Evolutionary conservation across 2,329 filamentous ascomycete species (phyloP), one percentile per base, ranked within the genome.

Genomic region (Xylaria sp.): DNA sequence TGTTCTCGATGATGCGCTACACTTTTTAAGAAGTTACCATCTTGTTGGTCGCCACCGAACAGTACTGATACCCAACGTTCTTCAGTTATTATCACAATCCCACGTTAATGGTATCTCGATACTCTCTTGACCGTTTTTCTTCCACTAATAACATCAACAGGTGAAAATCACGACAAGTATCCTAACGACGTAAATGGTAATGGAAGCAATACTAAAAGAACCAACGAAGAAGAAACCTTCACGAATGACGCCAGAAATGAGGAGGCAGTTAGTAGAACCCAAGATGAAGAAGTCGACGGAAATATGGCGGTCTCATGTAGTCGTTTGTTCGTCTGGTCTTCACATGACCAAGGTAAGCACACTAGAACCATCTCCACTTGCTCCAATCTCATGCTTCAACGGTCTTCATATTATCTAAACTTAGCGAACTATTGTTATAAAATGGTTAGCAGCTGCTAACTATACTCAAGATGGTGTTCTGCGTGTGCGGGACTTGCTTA

Each of bases 311-410:
- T 28, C 26, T 20, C 36, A 23, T 31, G 46, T 33, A 48, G 40
- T 28, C 62, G 59, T 36, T 26, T 71, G 23, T 71, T 68, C 38
- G 67, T 68, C 13, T 69, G 63, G 65, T 70, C 67, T 26, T 70
- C 70, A 20, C 46, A 70, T 56, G 70, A 71, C 26, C 70, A 71
- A 66, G 67, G 68, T 57, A 67, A 49, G 40, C 59, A 40, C 7
- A 31, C 42, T 36, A 5, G 11, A 6, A 11, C 20, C 36, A 9
- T 17, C 11, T 44, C 5, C 26, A 54, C 51, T 17, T 31, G 11
- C 31, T 20, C 31, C 3, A 20, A 36, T 23, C 28, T 26, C 28
- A 33, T 33, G 13, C n/a, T 51, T 49, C 36, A 54, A n/a, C 33
- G 1, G 11, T 51, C 15, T 60, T 31, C 11, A 46, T 40, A 28